Percentiles rank a stretch among this genome's conserved stretches.
phyloP scores from a whole-genome alignment of 2,329 filamentous ascomycete species.

The Ophidiomyces ophidiicola region DNA sequence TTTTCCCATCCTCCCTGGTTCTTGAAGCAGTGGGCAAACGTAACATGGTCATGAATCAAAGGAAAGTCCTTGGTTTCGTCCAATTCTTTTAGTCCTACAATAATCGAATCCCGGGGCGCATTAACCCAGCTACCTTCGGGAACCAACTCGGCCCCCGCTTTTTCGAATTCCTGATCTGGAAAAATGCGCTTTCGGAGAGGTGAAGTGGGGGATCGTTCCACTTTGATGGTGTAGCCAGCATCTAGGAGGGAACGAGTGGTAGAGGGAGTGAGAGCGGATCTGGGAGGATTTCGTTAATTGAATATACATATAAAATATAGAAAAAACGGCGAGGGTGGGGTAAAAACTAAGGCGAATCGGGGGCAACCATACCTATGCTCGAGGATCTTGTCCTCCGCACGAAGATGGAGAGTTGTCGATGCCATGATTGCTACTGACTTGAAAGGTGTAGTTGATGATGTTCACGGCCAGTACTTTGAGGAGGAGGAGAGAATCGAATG shows the following conservation, averaged over 20 bases:
- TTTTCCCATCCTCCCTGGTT: constrained; percentile 19
- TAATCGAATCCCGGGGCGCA: constrained; percentile 21
- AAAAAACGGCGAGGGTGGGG: not conserved
- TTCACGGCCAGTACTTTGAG: not conserved
- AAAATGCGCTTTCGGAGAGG: constrained; percentile 26
- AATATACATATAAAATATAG: not conserved
- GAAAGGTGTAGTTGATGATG: not conserved
- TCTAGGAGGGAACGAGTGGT: constrained; percentile 32
- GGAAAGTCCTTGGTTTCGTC: constrained; percentile 18
- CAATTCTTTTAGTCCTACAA: constrained; percentile 19
- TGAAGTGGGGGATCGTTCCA: constrained; percentile 25
- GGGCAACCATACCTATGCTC: constrained; percentile 15
- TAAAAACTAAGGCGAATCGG: no score
- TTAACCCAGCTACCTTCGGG: constrained; percentile 31
- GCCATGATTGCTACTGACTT: constrained; percentile 11
- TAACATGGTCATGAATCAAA: constrained; percentile 18
- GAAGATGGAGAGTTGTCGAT: constrained; percentile 15
- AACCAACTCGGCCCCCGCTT: constrained; percentile 29
- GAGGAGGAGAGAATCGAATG: no score
- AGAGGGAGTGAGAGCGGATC: constrained; percentile 21
- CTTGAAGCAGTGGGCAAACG: constrained; percentile 20
- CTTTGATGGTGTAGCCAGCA: constrained; percentile 30
- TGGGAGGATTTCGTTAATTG: constrained; percentile 2
- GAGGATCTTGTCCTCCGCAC: constrained; percentile 18
- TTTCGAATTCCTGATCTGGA: constrained; percentile 30